A percentile compares a stretch with the other conserved stretches of the same genome.
Evolutionary conservation across 2,329 filamentous ascomycete species (phyloP).

Genomic region (Cercospora sp.): DNA sequence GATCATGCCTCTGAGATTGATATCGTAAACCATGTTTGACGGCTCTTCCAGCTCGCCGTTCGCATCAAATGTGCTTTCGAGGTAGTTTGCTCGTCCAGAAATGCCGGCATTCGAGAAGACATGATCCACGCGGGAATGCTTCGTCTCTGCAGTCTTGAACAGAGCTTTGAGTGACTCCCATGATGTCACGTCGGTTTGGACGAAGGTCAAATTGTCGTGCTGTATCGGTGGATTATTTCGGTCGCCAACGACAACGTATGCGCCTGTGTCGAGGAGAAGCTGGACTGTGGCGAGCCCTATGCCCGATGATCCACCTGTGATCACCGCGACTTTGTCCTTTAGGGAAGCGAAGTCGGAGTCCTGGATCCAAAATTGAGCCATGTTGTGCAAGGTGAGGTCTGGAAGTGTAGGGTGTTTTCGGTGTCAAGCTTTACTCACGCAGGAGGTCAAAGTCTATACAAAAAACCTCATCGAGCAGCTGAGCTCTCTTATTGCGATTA

Average conservation of each 20-base stretch:
- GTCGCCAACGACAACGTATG: constrained; percentile 58
- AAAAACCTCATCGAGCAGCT: background rate
- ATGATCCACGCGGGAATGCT: constrained; percentile 48
- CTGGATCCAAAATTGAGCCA: constrained; percentile 33
- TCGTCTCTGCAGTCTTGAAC: constrained; percentile 53
- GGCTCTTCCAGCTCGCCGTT: constrained; percentile 36
- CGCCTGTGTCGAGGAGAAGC: constrained; percentile 54
- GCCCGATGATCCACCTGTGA: constrained; percentile 58
- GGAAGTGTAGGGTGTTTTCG: background rate
- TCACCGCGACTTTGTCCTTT: constrained; percentile 29
- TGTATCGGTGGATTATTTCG: constrained; percentile 45
- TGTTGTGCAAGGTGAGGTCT: constrained; percentile 10
- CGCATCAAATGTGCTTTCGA: constrained; percentile 40
- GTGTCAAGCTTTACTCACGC: background rate
- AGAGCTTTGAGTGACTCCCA: constrained; percentile 54
- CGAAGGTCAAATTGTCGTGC: constrained; percentile 41
- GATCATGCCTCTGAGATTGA: constrained; percentile 46
- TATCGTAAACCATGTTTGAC: constrained; percentile 41
- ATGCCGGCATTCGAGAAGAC: constrained; percentile 60
- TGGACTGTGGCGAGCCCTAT: constrained; percentile 60
- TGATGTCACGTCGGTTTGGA: constrained; percentile 50
- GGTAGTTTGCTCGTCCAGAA: constrained; percentile 44
- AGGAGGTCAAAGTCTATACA: background rate
- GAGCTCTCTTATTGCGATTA: background rate
- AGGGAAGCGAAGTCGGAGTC: constrained; percentile 28